Percentiles rank a stretch among this genome's conserved stretches.
Evolutionary conservation across 2,329 filamentous ascomycete species (phyloP).

Genomic region (Calonectria multiphialidica): DNA sequence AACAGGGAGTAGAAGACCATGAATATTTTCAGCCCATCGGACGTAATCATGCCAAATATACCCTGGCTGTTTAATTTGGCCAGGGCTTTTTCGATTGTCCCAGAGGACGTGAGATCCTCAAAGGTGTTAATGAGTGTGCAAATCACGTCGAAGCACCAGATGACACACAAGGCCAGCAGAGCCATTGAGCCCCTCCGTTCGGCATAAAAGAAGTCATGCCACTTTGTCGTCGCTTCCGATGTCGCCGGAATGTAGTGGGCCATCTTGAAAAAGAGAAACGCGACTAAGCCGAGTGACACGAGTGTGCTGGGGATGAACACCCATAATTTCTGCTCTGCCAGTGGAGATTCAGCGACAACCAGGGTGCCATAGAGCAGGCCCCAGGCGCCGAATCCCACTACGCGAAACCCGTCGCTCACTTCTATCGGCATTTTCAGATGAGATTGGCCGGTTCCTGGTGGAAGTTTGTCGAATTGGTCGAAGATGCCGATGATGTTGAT

Average conservation of each 20-base stretch:
- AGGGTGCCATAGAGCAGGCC: slow-evolving; percentile 21
- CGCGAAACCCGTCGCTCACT: background rate
- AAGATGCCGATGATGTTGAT: background rate
- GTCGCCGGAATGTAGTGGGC: slow-evolving; percentile 27
- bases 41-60: slow-evolving; percentile 1
- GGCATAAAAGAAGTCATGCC: slow-evolving; percentile 32
- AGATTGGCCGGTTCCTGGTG: background rate
- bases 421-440: background rate
- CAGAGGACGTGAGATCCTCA: slow-evolving; percentile 18
- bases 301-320: slow-evolving; percentile 12
- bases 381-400: slow-evolving; percentile 24
- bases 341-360: background rate
- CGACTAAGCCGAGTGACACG: slow-evolving; percentile 25
- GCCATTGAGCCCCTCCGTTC: slow-evolving; percentile 31
- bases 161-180: slow-evolving; percentile 28
- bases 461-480: background rate
- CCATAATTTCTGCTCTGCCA: background rate
- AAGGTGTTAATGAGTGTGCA: slow-evolving; percentile 7
- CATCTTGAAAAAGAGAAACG: slow-evolving; percentile 40
- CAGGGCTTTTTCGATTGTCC: slow-evolving; percentile 13
- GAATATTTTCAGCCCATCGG: slow-evolving; percentile 9
- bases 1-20: slow-evolving; percentile 4
- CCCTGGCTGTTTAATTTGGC: background rate
- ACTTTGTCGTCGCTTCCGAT: background rate
- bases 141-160: slow-evolving; percentile 29